Conservation (phyloP, 2,329 filamentous ascomycete genomes). For the Ophiobolus disseminans region DNA sequence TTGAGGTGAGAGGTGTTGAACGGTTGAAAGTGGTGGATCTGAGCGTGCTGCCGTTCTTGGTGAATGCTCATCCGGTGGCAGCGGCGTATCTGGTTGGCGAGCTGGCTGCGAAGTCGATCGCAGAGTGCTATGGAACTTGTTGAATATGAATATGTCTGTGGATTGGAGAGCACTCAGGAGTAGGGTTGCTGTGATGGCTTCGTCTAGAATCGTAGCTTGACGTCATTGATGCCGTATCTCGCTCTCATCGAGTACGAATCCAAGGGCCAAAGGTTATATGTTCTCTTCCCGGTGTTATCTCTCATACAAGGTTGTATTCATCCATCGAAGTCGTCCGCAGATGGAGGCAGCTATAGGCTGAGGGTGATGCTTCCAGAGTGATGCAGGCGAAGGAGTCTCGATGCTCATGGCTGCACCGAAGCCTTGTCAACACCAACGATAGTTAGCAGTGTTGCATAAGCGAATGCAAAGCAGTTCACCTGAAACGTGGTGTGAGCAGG, state of each 20-base stretch:
- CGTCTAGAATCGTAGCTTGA: too few relatives aligned
- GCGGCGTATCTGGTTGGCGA: constrained; percentile 4
- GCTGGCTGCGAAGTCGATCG: not conserved
- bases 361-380: not conserved
- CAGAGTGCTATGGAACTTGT: not conserved
- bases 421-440: not conserved
- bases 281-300: too few relatives aligned
- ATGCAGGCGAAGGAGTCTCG: not conserved
- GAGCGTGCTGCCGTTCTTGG: constrained; percentile 5
- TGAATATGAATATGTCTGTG: not conserved
- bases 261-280: too few relatives aligned
- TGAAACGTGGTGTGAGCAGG: constrained; percentile 24
- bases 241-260: too few relatives aligned
- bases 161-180: too few relatives aligned
- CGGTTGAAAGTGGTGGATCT: constrained; percentile 3
- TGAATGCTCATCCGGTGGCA: constrained; percentile 6
- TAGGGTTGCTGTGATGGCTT: too few relatives aligned
- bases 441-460: constrained; percentile 5
- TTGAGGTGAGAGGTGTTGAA: not conserved
- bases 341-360: too few relatives aligned
- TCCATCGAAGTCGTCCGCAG: too few relatives aligned
- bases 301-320: too few relatives aligned
- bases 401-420: not conserved
- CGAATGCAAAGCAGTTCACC: constrained; percentile 17
- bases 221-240: too few relatives aligned